Conservation (phyloP, 2,329 filamentous ascomycete genomes). For the Zasmidium citrigriseum region DNA sequence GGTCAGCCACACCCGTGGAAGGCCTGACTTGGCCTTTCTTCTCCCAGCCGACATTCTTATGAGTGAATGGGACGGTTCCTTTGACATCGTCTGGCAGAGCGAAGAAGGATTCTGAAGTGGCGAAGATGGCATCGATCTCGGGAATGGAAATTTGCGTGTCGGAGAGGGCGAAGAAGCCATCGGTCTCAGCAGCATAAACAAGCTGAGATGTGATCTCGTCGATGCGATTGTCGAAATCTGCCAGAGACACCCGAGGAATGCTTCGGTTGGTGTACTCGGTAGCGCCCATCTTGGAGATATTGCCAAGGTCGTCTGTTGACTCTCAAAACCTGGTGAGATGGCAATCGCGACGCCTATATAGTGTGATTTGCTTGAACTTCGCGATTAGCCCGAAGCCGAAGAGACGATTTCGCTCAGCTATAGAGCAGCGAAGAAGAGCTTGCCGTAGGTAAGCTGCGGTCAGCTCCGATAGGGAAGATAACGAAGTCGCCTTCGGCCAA, state of each 20-base stretch:
- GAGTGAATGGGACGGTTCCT: constrained; percentile 55
- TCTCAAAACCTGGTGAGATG: background rate
- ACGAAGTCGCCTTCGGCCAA: background rate
- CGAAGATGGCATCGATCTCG: constrained; percentile 56
- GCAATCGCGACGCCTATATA: background rate
- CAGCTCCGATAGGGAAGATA: background rate
- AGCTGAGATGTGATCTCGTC: constrained; percentile 56
- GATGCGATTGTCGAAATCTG: constrained; percentile 54
- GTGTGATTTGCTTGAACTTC: background rate
- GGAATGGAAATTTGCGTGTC: constrained; percentile 55
- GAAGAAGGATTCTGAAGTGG: constrained; percentile 56
- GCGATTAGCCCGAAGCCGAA: background rate
- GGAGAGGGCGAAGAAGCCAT: constrained; percentile 61
- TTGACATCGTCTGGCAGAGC: constrained; percentile 54
- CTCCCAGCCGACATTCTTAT: constrained; percentile 63
- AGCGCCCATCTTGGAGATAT: constrained; percentile 12
- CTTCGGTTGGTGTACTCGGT: constrained; percentile 44
- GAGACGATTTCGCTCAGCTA: background rate
- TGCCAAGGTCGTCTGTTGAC: background rate
- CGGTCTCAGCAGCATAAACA: constrained; percentile 56
- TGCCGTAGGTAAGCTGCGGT: background rate
- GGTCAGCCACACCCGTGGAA: constrained; percentile 59
- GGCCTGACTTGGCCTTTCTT: constrained; percentile 60
- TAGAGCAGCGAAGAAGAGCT: background rate
- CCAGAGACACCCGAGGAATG: constrained; percentile 57